phyloP scores from a whole-genome alignment of 2,329 filamentous ascomycete species.

The Lojkania enalia region DNA sequence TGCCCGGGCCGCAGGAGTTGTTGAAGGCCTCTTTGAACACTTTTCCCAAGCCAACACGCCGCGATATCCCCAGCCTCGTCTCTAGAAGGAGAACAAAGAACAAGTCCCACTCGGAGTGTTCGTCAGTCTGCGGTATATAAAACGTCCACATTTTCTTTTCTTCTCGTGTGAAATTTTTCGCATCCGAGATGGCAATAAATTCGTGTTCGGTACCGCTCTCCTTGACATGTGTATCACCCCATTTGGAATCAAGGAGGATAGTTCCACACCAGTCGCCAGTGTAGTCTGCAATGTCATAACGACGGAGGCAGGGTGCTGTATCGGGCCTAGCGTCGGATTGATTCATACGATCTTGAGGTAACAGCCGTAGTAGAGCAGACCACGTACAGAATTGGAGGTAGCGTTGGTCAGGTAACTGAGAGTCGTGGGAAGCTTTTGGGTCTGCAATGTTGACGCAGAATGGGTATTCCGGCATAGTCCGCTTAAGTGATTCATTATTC shows the following conservation, averaged over 20 bases:
- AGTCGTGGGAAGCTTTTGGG: not conserved
- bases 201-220: not conserved
- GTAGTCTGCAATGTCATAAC: not conserved
- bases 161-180: constrained; percentile 1
- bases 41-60: constrained; percentile 6
- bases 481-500: not conserved
- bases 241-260: not conserved
- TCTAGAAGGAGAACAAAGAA: constrained; percentile 9
- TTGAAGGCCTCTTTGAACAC: constrained; percentile 5
- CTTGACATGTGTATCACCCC: not conserved
- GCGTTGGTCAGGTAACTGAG: not conserved
- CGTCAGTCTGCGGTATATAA: not conserved
- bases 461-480: constrained; percentile 2
- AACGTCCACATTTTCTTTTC: not conserved
- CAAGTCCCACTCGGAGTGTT: constrained; percentile 3
- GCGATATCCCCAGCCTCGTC: not conserved
- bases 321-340: no score
- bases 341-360: not conserved
- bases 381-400: constrained; percentile 1
- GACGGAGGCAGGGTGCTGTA: not conserved
- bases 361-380: not conserved
- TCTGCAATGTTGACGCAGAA: constrained; percentile 3
- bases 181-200: constrained; percentile 1
- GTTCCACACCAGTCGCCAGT: not conserved
- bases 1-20: not conserved